Evolutionary conservation across 352 stramenopile species (phyloP), one percentile per base, ranked within the genome.

Genomic region (Phytophthora megakarya): DNA sequence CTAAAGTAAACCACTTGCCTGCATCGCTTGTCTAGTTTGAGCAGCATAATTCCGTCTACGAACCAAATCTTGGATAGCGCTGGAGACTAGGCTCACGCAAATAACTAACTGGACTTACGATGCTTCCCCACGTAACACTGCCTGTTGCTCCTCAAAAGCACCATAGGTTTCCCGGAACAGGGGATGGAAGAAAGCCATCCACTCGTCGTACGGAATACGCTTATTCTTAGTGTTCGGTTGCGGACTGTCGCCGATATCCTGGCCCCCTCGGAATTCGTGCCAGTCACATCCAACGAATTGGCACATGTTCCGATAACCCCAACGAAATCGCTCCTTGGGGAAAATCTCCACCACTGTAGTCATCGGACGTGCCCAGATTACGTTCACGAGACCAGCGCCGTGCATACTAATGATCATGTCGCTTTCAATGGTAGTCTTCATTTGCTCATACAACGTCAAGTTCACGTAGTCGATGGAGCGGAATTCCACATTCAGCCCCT

Each of bases 341-440:
- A 94, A 92, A 61, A 94, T 92, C 58, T 94, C 86, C 21, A 94
- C 25, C 4, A 94, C 60, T 0, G 75, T 74, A 33, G 80, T 89
- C 53, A 72, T 55, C 0, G 80, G 80, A 3, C 74, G 72, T 13
- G 81, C 62, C 80, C 84, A 95, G 4, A 89, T 28, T 1, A 93
- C 75, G 49, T 95, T 95, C 11, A 91, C 81, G 55, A 95, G 79
- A 19, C 86, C 86, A 19, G 86, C 86, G 44, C 86, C 86, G 53
- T 95, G 86, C 86, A 95, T 95, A 11, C 84, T 76, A 40, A 95
- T 87, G 19, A 95, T 78, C 21, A 95, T 74, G 57, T 92, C 84
- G 49, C 84, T 93, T 12, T 84, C 65, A 9, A 86, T 63, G 22
- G 85, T 83, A 32, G 76, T 66, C 8, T 59, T 52, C 75, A 95